phyloP scores from a whole-genome alignment of 176 grass and related monocot genomes.

The Puccinellia tenuiflora region DNA sequence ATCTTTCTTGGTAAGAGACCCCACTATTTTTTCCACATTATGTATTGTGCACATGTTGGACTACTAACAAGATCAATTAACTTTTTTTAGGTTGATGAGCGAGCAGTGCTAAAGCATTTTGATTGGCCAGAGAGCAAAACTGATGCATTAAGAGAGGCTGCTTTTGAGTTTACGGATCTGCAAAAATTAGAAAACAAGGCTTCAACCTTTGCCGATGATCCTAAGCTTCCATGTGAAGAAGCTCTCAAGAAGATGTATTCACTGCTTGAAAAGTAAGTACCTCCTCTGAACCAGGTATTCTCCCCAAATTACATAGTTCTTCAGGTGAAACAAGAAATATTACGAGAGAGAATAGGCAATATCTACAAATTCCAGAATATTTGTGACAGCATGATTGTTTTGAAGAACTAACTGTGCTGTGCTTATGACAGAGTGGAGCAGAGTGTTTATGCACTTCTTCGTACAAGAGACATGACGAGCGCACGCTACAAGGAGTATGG shows the following conservation, averaged over 20 bases:
- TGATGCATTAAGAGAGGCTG: conserved; percentile 76
- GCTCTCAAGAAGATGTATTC: conserved; percentile 97
- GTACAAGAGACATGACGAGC: conserved; percentile 82
- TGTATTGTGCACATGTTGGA: neutral
- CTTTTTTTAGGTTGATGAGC: conserved; percentile 69
- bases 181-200: conserved; percentile 65
- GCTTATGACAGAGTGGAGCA: conserved; percentile 72
- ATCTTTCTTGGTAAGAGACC: conserved; percentile 77
- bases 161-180: conserved; percentile 79
- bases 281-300: conserved; percentile 8
- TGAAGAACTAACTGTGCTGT: neutral
- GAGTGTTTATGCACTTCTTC: conserved; percentile 82
- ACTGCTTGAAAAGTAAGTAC: conserved; percentile 82
- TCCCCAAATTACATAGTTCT: neutral
- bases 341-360: neutral
- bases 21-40: neutral
- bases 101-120: conserved; percentile 93
- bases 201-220: conserved; percentile 62
- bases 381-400: neutral
- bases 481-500: conserved; percentile 85
- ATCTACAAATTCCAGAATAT: neutral
- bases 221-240: conserved; percentile 66
- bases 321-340: neutral
- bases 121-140: conserved; percentile 97
- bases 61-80: neutral